Base-by-base conservation (phyloP, 1,284 basidiomycete genomes). In the Rhizoctonia solani region DNA sequence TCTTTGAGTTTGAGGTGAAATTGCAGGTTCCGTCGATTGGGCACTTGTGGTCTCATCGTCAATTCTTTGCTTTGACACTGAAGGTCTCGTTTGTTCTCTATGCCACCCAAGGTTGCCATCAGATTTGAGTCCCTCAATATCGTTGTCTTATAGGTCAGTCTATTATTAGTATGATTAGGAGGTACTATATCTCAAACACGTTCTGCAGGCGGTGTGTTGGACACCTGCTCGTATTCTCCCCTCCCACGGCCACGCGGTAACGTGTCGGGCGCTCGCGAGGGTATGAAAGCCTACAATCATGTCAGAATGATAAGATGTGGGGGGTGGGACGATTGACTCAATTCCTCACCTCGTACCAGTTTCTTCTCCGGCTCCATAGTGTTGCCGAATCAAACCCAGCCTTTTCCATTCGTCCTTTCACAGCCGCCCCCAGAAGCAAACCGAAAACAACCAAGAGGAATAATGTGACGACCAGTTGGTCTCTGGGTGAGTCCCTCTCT, bases 401-500 rank as follows among this genome's bases (percentile, higher is more conserved):
- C 75, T 87, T 89, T 69, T 86, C 74, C 85, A 93, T 89, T 68
- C 89, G 84, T 72, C 81, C 86, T 77, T 92, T 90, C 72, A 96
- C 85, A 5, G 89, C 92, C 29, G 93, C 92, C 55, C 86, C 87
- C 21, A 95, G 80, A 46, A 97, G 79, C 52, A 97, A 82, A 3
- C 90, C 92, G 72, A 92, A 87, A 13, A 95, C 88, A 54, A 88
- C 88, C 70, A 96, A 77, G 32, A 97, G 81, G 79, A 96, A 97
- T 58, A 94, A 79, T 19, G 93, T 92, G 54, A 97, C 93, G 46
- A 96, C 88, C 44, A 94, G 81, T 75, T 95, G 92, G 77, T 95
- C 92, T 75, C 94, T 82, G 13, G 94, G 93, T 49, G 92, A 94
- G 79, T 96, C 94, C 59, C 89, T 80, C 76, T 89, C 88, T 90